phyloP scores from a whole-genome alignment of 2,329 filamentous ascomycete genomes.

The Didymella segeticola region DNA sequence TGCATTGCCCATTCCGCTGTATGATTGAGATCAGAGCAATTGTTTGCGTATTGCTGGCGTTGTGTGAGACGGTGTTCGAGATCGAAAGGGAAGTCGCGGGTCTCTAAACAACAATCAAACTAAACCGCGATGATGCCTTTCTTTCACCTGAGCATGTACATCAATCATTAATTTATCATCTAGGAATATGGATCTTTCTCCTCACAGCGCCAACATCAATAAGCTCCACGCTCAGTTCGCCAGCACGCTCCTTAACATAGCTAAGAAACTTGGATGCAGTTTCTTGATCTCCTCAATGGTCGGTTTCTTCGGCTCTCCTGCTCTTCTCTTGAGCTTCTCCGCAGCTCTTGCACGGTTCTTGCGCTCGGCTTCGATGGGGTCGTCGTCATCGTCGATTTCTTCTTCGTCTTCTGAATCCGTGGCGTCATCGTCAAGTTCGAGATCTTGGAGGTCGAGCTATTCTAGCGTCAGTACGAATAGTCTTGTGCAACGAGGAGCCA shows the following conservation, averaged over 20 bases:
- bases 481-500: not conserved
- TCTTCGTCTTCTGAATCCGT: slow-evolving; percentile 62
- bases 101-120: not conserved
- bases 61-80: too few species aligned
- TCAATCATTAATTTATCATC: not conserved
- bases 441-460: slow-evolving; percentile 78
- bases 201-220: not conserved
- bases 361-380: slow-evolving; percentile 87
- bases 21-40: too few species aligned
- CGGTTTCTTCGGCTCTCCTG: slow-evolving; percentile 85
- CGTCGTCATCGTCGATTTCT: slow-evolving; percentile 76
- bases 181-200: slow-evolving; percentile 1
- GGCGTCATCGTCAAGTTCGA: slow-evolving; percentile 74
- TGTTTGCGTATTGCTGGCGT: too few species aligned
- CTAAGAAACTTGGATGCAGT: slow-evolving; percentile 78
- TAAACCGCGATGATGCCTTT: not conserved
- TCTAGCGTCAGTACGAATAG: slow-evolving; percentile 10
- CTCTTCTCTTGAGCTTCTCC: slow-evolving; percentile 78
- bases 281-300: slow-evolving; percentile 79
- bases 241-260: slow-evolving; percentile 81
- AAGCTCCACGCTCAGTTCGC: slow-evolving; percentile 52
- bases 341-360: slow-evolving; percentile 77
- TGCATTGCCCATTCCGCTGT: too few species aligned
- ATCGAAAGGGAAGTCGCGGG: not conserved
- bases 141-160: not conserved